Conservation (phyloP, 352 stramenopile species). For the Globisporangium cystogenes region DNA sequence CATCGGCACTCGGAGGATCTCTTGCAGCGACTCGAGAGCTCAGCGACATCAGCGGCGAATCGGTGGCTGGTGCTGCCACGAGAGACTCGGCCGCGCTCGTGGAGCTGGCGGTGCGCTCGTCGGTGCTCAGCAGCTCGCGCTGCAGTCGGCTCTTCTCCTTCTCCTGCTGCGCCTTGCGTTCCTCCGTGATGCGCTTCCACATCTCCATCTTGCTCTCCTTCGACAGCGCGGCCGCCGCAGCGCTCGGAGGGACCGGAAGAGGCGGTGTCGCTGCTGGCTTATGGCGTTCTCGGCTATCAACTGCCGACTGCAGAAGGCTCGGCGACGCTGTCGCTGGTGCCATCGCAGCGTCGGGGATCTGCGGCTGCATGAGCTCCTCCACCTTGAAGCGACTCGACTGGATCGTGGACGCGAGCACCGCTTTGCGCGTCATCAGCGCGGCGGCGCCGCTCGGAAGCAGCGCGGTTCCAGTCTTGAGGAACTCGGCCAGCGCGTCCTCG, state of each 20-base stretch:
- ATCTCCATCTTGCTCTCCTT: constrained; percentile 57
- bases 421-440: background rate
- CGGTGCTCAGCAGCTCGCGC: background rate
- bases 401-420: constrained; percentile 3
- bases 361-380: constrained; percentile 9
- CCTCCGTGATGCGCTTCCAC: constrained; percentile 55
- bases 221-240: constrained; percentile 17
- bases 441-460: background rate
- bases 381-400: constrained; percentile 13
- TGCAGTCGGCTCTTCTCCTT: constrained; percentile 16
- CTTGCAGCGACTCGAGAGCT: background rate
- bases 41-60: background rate
- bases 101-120: background rate
- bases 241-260: no score
- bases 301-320: background rate
- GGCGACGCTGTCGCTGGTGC: background rate
- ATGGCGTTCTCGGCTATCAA: background rate
- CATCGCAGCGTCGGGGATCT: background rate
- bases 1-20: background rate
- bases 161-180: constrained; percentile 30
- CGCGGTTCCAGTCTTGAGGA: constrained; percentile 18
- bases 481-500: constrained; percentile 15
- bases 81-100: background rate
- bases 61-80: background rate
- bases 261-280: no score